These are phyloP conservation scores for Fomitopsis schrenkii DNA, from an alignment of 1,284 basidiomycete genomes.

Conservation along the genomic window DNA sequence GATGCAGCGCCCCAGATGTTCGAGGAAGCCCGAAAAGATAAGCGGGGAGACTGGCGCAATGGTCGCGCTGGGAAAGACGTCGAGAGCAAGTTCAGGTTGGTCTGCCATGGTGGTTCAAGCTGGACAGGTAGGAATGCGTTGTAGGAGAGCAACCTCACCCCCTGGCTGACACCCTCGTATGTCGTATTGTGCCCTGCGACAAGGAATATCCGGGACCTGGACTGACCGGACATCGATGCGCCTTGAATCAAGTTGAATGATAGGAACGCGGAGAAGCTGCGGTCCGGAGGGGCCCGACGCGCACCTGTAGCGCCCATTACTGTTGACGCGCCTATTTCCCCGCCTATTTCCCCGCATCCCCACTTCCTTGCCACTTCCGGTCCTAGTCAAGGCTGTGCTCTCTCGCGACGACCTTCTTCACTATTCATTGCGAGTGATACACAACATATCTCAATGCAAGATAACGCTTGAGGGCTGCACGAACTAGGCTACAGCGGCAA, in stretches of 20 bases:
- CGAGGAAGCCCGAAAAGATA: slow-evolving; percentile 57
- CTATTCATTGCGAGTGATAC: too few relatives aligned
- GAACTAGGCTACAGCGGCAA: too few relatives aligned
- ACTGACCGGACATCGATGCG: not conserved
- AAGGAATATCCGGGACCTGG: too few relatives aligned
- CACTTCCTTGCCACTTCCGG: not conserved
- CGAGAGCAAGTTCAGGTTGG: slow-evolving; percentile 12
- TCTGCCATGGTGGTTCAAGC: not conserved
- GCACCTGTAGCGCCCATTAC: not conserved
- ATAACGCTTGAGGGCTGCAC: too few relatives aligned
- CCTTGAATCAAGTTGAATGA: not conserved
- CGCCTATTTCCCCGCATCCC: not conserved
- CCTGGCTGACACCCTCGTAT: too few relatives aligned
- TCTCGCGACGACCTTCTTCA: too few relatives aligned
- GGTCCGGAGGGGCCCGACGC: not conserved
- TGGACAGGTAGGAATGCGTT: not conserved
- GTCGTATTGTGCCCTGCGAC: too few relatives aligned
- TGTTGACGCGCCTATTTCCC: not conserved
- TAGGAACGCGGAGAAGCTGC: not conserved
- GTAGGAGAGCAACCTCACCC: not conserved
- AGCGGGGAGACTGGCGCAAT: slow-evolving; percentile 22
- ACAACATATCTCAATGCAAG: too few relatives aligned
- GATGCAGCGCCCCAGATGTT: slow-evolving; percentile 31
- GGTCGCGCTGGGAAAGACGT: slow-evolving; percentile 21
- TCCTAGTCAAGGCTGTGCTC: not conserved